Evolutionary conservation across 164 flowering plant species (phyloP), one percentile per base, ranked within the genome.

Genomic region (Chimonanthus salicifolius): DNA sequence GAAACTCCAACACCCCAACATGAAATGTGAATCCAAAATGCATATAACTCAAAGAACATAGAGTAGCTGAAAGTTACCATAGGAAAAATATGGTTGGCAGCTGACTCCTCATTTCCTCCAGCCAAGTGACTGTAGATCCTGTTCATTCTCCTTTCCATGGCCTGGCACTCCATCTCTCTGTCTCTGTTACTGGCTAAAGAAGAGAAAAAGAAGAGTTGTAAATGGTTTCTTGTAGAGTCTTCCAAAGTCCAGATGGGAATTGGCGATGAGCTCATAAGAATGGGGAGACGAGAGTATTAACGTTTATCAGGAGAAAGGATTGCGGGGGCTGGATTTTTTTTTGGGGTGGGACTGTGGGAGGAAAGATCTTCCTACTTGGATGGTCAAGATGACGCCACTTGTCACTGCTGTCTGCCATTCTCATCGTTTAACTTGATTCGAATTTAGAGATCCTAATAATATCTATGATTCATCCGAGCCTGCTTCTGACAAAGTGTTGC

Each of bases 61-160:
- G 16, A 48, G 43, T 9, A 63, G 18, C 10, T 63, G 66, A 18
- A 48, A 69, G 18, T 62, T 78, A 85, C 87, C 85, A 81, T 15
- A 66, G 87, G 85, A 48, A 78, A 74, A 70, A 84, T 47, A 20
- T 75, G 78, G 13, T 73, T 75, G 54, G 80, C 78, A 45, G 74
- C 60, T 21, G 67, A 18, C 49, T 78, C 75, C 49, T 78, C 72
- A 49, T 45, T 74, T 60, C 58, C 74, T 47, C 64, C 69, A 21
- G 68, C 16, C 46, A 78, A 74, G 71, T 78, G 80, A 50, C 77
- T 58, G 60, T 51, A 62, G 67, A 78, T 74, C 60, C 49, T 71
- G 74, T 47, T 58, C 77, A 78, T 72, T 50, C 78, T 78, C 67
- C 81, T 75, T 46, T 48, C 54, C 67, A 64, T 64, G 4, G 65